Evolutionary conservation across 208 protist species (phyloP), one percentile per base, ranked within the genome.

Genomic region (Crithidia acanthocephali): DNA sequence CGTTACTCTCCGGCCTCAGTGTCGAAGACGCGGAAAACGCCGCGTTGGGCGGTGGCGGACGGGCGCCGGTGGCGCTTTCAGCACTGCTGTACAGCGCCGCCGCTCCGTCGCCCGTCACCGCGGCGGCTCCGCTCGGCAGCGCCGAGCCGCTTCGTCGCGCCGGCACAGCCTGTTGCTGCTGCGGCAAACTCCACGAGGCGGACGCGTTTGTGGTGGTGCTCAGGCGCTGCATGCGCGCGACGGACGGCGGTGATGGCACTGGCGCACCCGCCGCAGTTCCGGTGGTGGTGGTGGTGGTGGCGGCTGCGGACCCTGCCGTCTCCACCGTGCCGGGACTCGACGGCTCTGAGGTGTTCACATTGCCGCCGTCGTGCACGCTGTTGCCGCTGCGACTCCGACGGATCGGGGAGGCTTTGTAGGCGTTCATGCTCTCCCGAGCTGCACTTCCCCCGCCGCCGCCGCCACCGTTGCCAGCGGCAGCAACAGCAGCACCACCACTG

Each of bases 21-120:
- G 59, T 53, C 6, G 16, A 65, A 27, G 61, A 67, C 6, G 61
- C 42, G n/a, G 32, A 25, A 45, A 23, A 65, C n/a, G 44, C 11
- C 25, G 40, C 5, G 57, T 28, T 33, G 44, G 16, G 33, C 16
- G 15, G 61, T 32, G 28, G 50, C 42, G 18, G 35, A 28, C 47
- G 16, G 9, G 27, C 32, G 42, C 18, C 35, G 23, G 7, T 50
- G 2, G 28, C 50, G 13, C 4, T 56, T 15, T 48, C 44, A 1
- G 28, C 51, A 27, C 28, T 35, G 51, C 51, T 60, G 55, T 44
- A 3, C 13, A 32, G 52, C 52, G 25, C 25, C 50, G 25, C 45
- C 66, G 20, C n/a, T 40, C 11, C 5, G 66, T 18, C 30, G 37
- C 45, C 57, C 22, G 13, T 22, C 52, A 6, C 23, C 4, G 52